Evolutionary conservation across 306 rosid genomes (phyloP).

Genomic region (Begonia masoniana): DNA sequence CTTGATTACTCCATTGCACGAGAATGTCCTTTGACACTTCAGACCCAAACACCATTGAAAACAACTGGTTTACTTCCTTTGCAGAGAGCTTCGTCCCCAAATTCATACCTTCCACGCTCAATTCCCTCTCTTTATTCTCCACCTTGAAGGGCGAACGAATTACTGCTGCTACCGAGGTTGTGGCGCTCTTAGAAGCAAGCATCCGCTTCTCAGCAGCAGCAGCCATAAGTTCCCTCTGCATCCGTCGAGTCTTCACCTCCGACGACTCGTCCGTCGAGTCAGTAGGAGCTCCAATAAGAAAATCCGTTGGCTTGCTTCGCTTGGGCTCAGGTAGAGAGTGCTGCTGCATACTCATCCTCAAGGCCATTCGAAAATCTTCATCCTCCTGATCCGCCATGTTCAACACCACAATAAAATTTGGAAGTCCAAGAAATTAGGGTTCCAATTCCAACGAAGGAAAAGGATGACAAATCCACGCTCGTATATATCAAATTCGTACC

Average conservation of each 20-base stretch:
- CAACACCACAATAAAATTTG: too few species aligned
- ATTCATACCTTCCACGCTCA: constrained; percentile 23
- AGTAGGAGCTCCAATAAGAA: constrained; percentile 22
- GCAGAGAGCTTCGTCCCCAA: constrained; percentile 41
- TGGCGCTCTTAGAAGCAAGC: constrained; percentile 18
- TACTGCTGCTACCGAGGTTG: neutral
- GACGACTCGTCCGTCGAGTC: constrained; percentile 43
- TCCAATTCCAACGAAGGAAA: too few species aligned
- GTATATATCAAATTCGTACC: too few species aligned
- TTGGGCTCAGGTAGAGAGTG: constrained; percentile 67
- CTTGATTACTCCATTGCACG: constrained; percentile 92
- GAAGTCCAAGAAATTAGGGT: too few species aligned
- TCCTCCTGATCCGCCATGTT: constrained; percentile 87
- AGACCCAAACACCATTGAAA: constrained; percentile 70
- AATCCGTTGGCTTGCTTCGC: constrained; percentile 74
- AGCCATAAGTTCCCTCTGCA: constrained; percentile 86
- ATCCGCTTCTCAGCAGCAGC: constrained; percentile 91
- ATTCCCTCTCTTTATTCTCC: constrained; percentile 23
- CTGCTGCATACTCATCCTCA: constrained; percentile 96
- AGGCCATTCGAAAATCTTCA: constrained; percentile 72
- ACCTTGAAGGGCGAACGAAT: neutral
- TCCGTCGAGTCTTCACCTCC: constrained; percentile 44
- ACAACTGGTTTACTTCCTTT: constrained; percentile 55
- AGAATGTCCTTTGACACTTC: constrained; percentile 74
- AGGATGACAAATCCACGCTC: too few species aligned